A percentile compares a stretch with the other conserved stretches of the same genome.
These are phyloP conservation scores for Colletotrichum destructivum DNA, from an alignment of 2,329 filamentous ascomycete genomes.

Conservation along the genomic window DNA sequence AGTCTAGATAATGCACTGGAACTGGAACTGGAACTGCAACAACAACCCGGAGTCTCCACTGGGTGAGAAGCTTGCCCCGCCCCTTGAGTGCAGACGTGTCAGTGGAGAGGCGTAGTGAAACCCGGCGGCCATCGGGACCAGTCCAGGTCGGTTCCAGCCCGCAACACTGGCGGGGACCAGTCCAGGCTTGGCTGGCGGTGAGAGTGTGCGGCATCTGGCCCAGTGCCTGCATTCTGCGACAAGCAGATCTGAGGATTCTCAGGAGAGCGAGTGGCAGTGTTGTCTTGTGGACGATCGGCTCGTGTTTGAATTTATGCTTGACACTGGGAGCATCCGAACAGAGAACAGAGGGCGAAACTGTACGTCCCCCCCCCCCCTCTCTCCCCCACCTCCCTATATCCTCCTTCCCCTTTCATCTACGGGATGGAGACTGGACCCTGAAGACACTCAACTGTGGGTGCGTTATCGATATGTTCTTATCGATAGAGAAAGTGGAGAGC, in stretches of 20 bases:
- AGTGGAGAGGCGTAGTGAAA: constrained; percentile 34
- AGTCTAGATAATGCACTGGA: too few relatives aligned
- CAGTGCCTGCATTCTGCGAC: constrained; percentile 32
- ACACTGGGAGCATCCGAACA: constrained; percentile 37
- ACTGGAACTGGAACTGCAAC: background rate
- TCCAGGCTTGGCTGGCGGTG: constrained; percentile 40
- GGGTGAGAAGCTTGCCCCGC: constrained; percentile 25
- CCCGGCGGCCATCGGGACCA: constrained; percentile 20
- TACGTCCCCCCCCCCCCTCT: background rate
- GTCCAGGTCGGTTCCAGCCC: constrained; percentile 30
- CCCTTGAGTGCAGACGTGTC: constrained; percentile 31
- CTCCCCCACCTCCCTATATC: background rate
- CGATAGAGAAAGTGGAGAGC: background rate
- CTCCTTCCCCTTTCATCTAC: constrained; percentile 29
- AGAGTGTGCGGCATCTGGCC: constrained; percentile 23
- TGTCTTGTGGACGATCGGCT: constrained; percentile 24
- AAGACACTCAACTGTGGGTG: background rate
- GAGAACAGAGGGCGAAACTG: constrained; percentile 35
- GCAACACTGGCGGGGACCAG: constrained; percentile 15
- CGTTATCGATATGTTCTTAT: constrained; percentile 16
- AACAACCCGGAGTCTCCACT: constrained; percentile 11
- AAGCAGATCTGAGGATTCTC: constrained; percentile 13
- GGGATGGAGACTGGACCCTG: constrained; percentile 32
- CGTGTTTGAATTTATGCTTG: constrained; percentile 39
- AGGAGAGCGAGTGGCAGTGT: constrained; percentile 21